Percentiles rank a stretch among this genome's conserved stretches.
Evolutionary conservation across 1,284 basidiomycete genomes (phyloP).

Genomic region (Somion occarium): DNA sequence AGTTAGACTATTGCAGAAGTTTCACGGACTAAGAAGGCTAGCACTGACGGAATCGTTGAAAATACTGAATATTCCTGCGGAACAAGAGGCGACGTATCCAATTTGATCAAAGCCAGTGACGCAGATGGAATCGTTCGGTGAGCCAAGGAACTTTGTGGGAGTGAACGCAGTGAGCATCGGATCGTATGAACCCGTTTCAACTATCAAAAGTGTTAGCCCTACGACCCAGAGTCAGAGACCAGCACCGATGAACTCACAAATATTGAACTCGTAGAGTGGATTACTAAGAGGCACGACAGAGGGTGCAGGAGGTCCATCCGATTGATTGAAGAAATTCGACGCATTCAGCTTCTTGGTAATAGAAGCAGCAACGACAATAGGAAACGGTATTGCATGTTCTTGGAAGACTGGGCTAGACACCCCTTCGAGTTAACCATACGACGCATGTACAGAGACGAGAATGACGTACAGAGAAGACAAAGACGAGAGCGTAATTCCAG

Average conservation of each 20-base stretch:
- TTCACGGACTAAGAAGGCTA: background rate
- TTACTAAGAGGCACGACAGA: constrained; percentile 31
- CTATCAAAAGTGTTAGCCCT: too few species aligned
- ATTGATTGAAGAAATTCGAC: constrained; percentile 3
- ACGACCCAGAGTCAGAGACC: background rate
- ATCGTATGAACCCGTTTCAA: constrained; percentile 42
- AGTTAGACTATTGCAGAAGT: background rate
- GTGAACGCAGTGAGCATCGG: constrained; percentile 39
- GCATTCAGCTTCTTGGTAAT: constrained; percentile 13
- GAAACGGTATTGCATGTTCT: constrained; percentile 20
- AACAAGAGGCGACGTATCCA: constrained; percentile 34
- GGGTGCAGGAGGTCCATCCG: constrained; percentile 11
- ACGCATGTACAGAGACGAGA: background rate
- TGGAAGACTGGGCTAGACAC: constrained; percentile 19
- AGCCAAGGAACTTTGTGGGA: constrained; percentile 39
- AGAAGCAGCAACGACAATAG: constrained; percentile 22
- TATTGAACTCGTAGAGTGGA: constrained; percentile 39
- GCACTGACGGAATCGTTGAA: constrained; percentile 30
- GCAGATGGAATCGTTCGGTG: constrained; percentile 40
- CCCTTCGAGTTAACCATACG: background rate
- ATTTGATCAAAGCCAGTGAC: constrained; percentile 46
- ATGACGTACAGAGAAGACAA: constrained; percentile 20
- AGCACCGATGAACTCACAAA: constrained; percentile 30
- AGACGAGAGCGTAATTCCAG: constrained; percentile 24
- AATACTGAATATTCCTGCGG: constrained; percentile 37